phyloP scores from a whole-genome alignment of 2,329 filamentous ascomycete genomes.

The Bisporella sp. region DNA sequence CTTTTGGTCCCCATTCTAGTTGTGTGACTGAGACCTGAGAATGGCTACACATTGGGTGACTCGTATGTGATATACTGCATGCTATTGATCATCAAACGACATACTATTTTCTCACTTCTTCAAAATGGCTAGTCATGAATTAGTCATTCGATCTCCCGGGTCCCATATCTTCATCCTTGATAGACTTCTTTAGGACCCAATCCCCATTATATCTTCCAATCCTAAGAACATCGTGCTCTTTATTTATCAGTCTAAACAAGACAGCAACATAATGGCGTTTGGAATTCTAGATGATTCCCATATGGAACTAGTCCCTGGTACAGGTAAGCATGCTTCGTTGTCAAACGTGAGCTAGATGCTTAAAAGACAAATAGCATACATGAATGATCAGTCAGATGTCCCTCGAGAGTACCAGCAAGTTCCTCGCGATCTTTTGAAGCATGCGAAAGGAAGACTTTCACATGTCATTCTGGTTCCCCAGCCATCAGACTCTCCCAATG shows the following conservation, averaged over 20 bases:
- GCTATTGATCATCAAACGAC: too few relatives aligned
- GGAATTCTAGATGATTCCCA: constrained; percentile 39
- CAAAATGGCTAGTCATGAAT: too few relatives aligned
- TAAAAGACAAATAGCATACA: constrained; percentile 29
- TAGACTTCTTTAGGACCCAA: too few relatives aligned
- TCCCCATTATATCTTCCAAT: too few relatives aligned
- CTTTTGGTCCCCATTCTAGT: too few relatives aligned
- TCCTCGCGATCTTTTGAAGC: constrained; percentile 29
- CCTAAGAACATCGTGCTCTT: too few relatives aligned
- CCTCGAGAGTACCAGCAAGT: constrained; percentile 38
- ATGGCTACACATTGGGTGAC: too few relatives aligned
- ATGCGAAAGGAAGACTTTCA: constrained; percentile 14
- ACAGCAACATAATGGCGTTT: constrained; percentile 33
- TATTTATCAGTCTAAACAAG: not conserved
- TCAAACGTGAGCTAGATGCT: not conserved
- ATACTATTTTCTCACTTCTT: too few relatives aligned
- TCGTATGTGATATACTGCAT: too few relatives aligned
- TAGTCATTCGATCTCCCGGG: too few relatives aligned
- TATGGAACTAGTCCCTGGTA: constrained; percentile 41
- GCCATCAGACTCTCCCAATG: constrained; percentile 40
- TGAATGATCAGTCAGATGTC: constrained; percentile 39
- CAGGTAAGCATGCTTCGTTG: constrained; percentile 28
- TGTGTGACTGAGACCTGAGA: too few relatives aligned
- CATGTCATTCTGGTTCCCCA: constrained; percentile 31
- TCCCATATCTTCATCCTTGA: too few relatives aligned